A percentile compares a stretch with the other conserved stretches of the same genome.
phyloP scores from a whole-genome alignment of 2,329 filamentous ascomycete genomes.

The Ilyonectria destructans region DNA sequence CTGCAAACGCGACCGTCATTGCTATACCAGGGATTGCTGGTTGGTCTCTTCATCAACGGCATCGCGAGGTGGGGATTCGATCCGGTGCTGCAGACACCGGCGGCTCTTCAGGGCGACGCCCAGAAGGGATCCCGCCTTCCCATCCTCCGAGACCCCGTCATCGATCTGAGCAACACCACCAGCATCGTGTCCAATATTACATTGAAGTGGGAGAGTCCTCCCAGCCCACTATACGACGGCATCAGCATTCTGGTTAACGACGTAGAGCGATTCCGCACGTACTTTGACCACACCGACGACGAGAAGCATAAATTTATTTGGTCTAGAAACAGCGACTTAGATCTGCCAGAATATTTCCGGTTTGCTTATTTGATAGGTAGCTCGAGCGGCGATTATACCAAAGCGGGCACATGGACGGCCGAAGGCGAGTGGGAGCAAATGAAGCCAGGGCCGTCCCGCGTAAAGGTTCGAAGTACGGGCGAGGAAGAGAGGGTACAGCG shows the following conservation, averaged over 20 bases:
- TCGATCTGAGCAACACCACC: constrained; percentile 59
- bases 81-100: constrained; percentile 86
- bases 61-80: constrained; percentile 96
- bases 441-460: constrained; percentile 72
- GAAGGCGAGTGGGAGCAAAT: constrained; percentile 79
- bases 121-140: constrained; percentile 76
- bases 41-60: constrained; percentile 93
- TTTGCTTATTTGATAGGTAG: constrained; percentile 83
- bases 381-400: constrained; percentile 79
- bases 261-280: constrained; percentile 84
- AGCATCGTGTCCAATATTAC: constrained; percentile 75
- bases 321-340: constrained; percentile 64
- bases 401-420: constrained; percentile 79
- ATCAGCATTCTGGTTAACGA: constrained; percentile 89
- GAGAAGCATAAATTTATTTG: constrained; percentile 69
- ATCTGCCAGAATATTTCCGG: constrained; percentile 80
- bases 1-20: constrained; percentile 90
- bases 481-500: constrained; percentile 42
- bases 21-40: constrained; percentile 89
- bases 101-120: constrained; percentile 79
- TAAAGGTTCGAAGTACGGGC: constrained; percentile 52
- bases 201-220: constrained; percentile 68
- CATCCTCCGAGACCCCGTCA: constrained; percentile 63
- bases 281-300: constrained; percentile 72
- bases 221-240: constrained; percentile 75